phyloP scores from a whole-genome alignment of 805 yeast species.

The Crinitomyces ghanaensis region DNA sequence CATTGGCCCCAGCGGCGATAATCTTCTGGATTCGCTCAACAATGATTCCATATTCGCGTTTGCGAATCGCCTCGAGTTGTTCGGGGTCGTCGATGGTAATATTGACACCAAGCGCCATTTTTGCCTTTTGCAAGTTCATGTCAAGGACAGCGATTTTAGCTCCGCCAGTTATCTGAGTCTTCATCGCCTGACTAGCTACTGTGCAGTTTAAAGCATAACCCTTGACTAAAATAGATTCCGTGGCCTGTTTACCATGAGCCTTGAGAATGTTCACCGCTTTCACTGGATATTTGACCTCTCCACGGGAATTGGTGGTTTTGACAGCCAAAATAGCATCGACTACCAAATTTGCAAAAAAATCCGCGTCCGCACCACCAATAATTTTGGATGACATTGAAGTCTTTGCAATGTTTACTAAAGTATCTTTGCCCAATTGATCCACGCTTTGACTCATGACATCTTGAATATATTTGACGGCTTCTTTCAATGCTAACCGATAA shows the following conservation, averaged over 20 bases:
- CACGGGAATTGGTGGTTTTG: slow-evolving; percentile 76
- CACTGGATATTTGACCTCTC: slow-evolving; percentile 86
- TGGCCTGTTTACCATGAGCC: slow-evolving; percentile 91
- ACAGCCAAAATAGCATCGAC: slow-evolving; percentile 95
- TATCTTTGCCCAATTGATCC: slow-evolving; percentile 66
- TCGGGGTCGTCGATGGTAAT: slow-evolving; percentile 96
- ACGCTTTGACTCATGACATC: slow-evolving; percentile 78
- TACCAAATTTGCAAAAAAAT: slow-evolving; percentile 78
- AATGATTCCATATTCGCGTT: slow-evolving; percentile 77
- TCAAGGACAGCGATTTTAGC: slow-evolving; percentile 85
- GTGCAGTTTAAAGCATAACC: slow-evolving; percentile 98
- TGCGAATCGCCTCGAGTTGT: slow-evolving; percentile 83
- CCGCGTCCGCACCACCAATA: slow-evolving; percentile 91
- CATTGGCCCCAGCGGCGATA: slow-evolving; percentile 83
- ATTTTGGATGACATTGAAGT: slow-evolving; percentile 96
- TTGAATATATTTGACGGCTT: slow-evolving; percentile 75
- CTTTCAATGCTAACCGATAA: slow-evolving; percentile 83
- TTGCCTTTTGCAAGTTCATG: slow-evolving; percentile 86
- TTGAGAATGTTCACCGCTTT: slow-evolving; percentile 93
- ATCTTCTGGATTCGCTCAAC: slow-evolving; percentile 74
- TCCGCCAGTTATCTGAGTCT: slow-evolving; percentile 46
- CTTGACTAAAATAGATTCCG: slow-evolving; percentile 73
- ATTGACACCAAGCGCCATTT: slow-evolving; percentile 98
- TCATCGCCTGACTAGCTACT: slow-evolving; percentile 95
- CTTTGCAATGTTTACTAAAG: slow-evolving; percentile 82